phyloP scores from a whole-genome alignment of 805 yeast genomes.

The Suhomyces prunicola region DNA sequence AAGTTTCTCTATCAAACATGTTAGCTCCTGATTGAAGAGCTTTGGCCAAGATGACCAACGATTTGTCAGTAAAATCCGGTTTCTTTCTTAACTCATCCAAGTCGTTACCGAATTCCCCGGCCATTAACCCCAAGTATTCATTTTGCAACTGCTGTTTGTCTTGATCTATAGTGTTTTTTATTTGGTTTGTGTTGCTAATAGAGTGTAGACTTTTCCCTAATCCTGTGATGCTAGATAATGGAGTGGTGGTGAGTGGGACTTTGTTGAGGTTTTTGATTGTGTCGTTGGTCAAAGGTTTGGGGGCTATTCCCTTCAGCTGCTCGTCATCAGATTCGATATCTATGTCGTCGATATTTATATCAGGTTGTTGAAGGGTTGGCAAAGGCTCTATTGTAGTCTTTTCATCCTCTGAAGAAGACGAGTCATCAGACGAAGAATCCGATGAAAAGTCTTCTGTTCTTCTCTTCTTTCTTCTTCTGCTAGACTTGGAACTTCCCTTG shows the following conservation, averaged over 20 bases:
- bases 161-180: conserved; percentile 20
- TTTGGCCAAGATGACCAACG: conserved; percentile 55
- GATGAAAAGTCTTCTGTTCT: conserved; percentile 75
- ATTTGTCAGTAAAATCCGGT: conserved; percentile 58
- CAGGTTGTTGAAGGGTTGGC: conserved; percentile 7
- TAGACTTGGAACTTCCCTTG: conserved; percentile 18
- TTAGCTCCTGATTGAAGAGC: conserved; percentile 56
- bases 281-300: conserved; percentile 17
- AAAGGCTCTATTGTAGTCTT: conserved; percentile 7
- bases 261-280: conserved; percentile 18
- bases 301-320: conserved; percentile 8
- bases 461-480: conserved; percentile 72
- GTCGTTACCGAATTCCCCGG: conserved; percentile 58
- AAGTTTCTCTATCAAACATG: conserved; percentile 55
- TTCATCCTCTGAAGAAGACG: conserved; percentile 18
- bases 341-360: conserved; percentile 30
- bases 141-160: conserved; percentile 42
- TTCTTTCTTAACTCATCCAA: conserved; percentile 57
- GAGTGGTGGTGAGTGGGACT: conserved; percentile 25
- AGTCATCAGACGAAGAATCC: conserved; percentile 46
- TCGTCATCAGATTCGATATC: conserved; percentile 28
- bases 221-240: conserved; percentile 13
- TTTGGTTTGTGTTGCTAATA: conserved; percentile 12
- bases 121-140: conserved; percentile 53
- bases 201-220: conserved; percentile 12